Evolutionary conservation across 1,284 basidiomycete genomes (phyloP), one percentile per base, ranked within the genome.

Genomic region (Ustilago cynodontis): DNA sequence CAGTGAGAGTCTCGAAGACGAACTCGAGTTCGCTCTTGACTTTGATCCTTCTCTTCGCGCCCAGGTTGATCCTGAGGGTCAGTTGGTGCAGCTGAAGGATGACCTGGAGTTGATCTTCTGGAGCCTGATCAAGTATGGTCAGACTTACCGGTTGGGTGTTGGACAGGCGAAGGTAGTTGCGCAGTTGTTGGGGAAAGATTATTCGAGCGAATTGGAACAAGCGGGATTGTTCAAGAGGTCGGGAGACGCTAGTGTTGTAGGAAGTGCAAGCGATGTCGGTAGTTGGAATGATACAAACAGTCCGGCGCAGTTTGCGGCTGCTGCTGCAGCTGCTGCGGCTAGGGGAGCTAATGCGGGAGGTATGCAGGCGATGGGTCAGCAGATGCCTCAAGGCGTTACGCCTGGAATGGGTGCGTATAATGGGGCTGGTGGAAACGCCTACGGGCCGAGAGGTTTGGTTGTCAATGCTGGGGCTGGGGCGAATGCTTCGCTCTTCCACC

Each of bases 41-140:
- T 29, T 43, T 2, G 76, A 78, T 35, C 41, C 67, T 6, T 24
- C 54, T 26, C 41, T 78, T 35, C 64, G 71, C 18, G 50, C 61
- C 2, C 57, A 71, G 59, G 58, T 78, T 20, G 76, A 78, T n/a
- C 76, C 76, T 1, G 71, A 78, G 4, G 56, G 68, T 2, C 54
- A 65, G 31, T 37, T 78, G 37, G 52, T 65, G 1, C 16, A 35
- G 10, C 39, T 78, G 58, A 57, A 68, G 18, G 71, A 78, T 26
- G 76, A 78, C 37, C 54, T 78, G 8, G 76, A 78, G 43, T 50
- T 78, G n/a, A 66, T 74, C 53, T 78, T 78, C 37, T 78, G 71
- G 71, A 67, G 60, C 28, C 47, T 78, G n/a, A 55, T 78, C 67
- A 78, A 78, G 68, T 78, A 74, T 28, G 76, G 76, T n/a, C 58